Conservation (phyloP, 768 basidiomycete genomes). For the Psilocybe sp. region DNA sequence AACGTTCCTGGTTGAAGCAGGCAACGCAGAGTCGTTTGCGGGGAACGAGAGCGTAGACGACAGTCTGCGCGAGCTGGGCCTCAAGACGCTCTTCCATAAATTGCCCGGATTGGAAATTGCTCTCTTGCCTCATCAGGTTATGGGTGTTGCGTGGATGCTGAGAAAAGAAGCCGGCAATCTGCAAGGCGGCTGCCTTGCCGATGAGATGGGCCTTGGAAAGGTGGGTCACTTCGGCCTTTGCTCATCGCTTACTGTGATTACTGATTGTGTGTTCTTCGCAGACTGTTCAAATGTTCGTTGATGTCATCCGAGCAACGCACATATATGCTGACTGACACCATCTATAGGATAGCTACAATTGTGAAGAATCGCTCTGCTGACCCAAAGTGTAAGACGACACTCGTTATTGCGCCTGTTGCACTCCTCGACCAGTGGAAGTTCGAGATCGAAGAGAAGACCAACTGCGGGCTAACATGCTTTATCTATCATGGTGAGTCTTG, state of each 20-base stretch:
- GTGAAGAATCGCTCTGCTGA: constrained; percentile 50
- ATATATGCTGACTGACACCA: constrained; percentile 4
- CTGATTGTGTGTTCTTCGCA: constrained; percentile 15
- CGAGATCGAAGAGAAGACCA: constrained; percentile 59
- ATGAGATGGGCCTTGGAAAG: constrained; percentile 65
- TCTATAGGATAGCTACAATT: constrained; percentile 55
- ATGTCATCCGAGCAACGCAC: background rate
- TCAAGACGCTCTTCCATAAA: constrained; percentile 43
- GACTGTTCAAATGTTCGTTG: constrained; percentile 46
- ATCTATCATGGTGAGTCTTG: constrained; percentile 57
- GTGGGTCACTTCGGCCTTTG: constrained; percentile 20
- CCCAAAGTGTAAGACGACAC: constrained; percentile 53
- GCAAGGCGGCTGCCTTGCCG: constrained; percentile 49
- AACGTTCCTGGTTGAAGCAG: constrained; percentile 51
- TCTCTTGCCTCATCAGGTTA: constrained; percentile 68
- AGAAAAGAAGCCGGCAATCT: constrained; percentile 38
- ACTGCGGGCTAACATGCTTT: constrained; percentile 42
- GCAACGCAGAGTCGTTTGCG: constrained; percentile 58
- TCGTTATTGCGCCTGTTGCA: constrained; percentile 66
- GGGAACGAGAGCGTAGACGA: constrained; percentile 57
- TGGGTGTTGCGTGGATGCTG: constrained; percentile 64
- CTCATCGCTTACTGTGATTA: background rate
- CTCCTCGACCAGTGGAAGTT: constrained; percentile 66
- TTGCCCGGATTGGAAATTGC: constrained; percentile 59
- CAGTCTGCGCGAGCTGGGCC: constrained; percentile 50